Conservation (phyloP, 2,329 filamentous ascomycete species). For the Tolypocladium pustulatum region DNA sequence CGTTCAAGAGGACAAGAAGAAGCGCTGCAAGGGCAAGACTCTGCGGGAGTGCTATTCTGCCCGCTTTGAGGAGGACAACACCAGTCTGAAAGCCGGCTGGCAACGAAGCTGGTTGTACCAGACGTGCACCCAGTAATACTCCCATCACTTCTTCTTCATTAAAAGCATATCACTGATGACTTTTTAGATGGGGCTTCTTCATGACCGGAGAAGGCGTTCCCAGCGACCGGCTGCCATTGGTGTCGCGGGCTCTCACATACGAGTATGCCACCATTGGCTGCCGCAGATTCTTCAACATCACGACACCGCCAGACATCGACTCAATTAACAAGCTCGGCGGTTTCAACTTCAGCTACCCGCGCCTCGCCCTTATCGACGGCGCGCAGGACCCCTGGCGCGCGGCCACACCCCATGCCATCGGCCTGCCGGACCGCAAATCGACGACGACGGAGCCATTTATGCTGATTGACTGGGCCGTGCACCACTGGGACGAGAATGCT, state of each 20-base stretch:
- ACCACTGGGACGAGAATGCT: slow-evolving; percentile 73
- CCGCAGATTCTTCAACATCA: slow-evolving; percentile 59
- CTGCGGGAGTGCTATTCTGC: slow-evolving; percentile 20
- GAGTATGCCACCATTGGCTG: slow-evolving; percentile 54
- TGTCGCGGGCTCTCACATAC: slow-evolving; percentile 60
- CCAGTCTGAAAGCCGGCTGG: slow-evolving; percentile 9
- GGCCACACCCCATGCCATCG: slow-evolving; percentile 60
- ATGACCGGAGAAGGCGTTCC: slow-evolving; percentile 64
- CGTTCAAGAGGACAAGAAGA: slow-evolving; percentile 13
- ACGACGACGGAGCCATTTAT: slow-evolving; percentile 59
- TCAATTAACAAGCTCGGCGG: slow-evolving; percentile 69
- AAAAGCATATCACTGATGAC: slow-evolving; percentile 4
- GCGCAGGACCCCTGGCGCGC: slow-evolving; percentile 72
- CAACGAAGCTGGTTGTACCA: slow-evolving; percentile 40
- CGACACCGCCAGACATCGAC: slow-evolving; percentile 47
- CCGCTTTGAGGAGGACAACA: slow-evolving; percentile 11
- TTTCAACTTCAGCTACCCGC: slow-evolving; percentile 60
- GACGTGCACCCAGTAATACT: slow-evolving; percentile 40
- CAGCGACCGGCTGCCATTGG: slow-evolving; percentile 49
- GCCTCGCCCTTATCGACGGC: slow-evolving; percentile 68
- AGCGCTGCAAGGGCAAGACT: slow-evolving; percentile 12
- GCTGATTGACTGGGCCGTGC: slow-evolving; percentile 64
- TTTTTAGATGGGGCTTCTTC: slow-evolving; percentile 62
- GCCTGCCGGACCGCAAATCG: slow-evolving; percentile 43
- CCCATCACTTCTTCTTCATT: background rate